Evolutionary conservation across 1,139 yeast genomes (phyloP), one percentile per base, ranked within the genome.

Genomic region (Arxiozyma bovina): DNA sequence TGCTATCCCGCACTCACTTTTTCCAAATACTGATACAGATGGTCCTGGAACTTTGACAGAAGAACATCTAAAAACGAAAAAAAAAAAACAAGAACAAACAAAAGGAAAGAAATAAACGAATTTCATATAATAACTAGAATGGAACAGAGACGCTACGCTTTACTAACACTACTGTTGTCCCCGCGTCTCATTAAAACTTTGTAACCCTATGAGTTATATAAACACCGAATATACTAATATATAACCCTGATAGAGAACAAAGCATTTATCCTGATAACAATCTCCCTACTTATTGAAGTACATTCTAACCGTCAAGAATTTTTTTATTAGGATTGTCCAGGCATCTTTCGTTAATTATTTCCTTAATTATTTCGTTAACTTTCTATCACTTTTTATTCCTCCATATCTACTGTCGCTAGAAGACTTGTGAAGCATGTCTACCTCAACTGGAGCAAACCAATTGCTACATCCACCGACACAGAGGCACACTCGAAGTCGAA

Each of bases 401-500:
- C 30, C 30, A 5, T 27, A 27, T 27, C 2, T 27, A 7, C 5
- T 7, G 2, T 27, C 30, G n/a, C 40, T 15, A 15, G n/a, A 34
- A 34, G 2, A 17, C n/a, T 6, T 12, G 3, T 15, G n/a, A 34
- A 34, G 12, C 40, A 46, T 46, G 49, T 21, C 49, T 21, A 15
- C 43, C 15, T 21, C 49, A 15, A 46, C 42, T 21, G 49, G 49
- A 46, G 22, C 25, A n/a, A 46, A 46, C 3, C 42, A 38, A 21
- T 46, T 21, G 17, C 21, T 46, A 46, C 49, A 46, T 18, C 17
- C 49, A 22, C 42, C 20, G 21, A 46, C 49, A 21, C 30, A 12
- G 18, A 22, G 42, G 21, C 34, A 46, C 56, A 42, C 42, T 17
- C 49, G 49, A 46, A 46, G 42, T 21, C 63, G 71, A 57, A 64